Base-by-base conservation (phyloP, 2,329 filamentous ascomycete genomes). In the Colletotrichum tabaci region DNA sequence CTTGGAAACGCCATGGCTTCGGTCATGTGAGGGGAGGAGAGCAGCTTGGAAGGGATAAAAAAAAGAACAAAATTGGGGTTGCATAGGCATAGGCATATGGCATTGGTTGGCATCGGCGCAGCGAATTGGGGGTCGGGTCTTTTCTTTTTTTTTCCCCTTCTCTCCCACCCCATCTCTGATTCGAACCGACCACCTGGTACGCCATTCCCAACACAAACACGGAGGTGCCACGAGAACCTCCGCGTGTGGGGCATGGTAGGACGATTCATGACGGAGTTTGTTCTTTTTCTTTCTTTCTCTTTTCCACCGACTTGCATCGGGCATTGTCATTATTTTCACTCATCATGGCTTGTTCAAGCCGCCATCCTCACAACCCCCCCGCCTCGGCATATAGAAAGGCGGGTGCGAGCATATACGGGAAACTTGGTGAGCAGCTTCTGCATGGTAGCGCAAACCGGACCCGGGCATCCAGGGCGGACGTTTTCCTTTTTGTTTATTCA, bases 71-170 rank as follows among this genome's bases (percentile, higher is more conserved):
- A 53, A 21, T 60, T 10, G 68, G 68, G 68, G 65, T 68, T 68
- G 68, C 68, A 71, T 71, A 61, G 66, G 66, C 53, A 67, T 62
- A 57, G 64, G 68, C 64, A 35, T 35, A 35, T 35, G 9, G 30
- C 30, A 71, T 71, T 62, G 66, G 60, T 68, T 55, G 65, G 68
- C 58, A 68, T 71, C 35, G 68, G 60, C 46, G 60, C 65, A 60
- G 68, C 68, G 68, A 68, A 47, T 68, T 53, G 46, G 61, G 62
- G 61, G 21, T 67, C 38, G 42, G 16, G 49, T 10, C 49, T 6
- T 57, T 58, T 57, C n/a, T n/a, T 49, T 58, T 7, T 49, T 40
- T 13, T 40, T 21, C 6, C n/a, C 26, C 4, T 53, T 16, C n/a
- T 12, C 16, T 15, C 42, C 56, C 30, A 16, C 46, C 47, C 47